A percentile compares a stretch with the other conserved stretches of the same genome.
Evolutionary conservation across 352 stramenopile genomes (phyloP).

Genomic region (Thraustochytrium aureum): DNA sequence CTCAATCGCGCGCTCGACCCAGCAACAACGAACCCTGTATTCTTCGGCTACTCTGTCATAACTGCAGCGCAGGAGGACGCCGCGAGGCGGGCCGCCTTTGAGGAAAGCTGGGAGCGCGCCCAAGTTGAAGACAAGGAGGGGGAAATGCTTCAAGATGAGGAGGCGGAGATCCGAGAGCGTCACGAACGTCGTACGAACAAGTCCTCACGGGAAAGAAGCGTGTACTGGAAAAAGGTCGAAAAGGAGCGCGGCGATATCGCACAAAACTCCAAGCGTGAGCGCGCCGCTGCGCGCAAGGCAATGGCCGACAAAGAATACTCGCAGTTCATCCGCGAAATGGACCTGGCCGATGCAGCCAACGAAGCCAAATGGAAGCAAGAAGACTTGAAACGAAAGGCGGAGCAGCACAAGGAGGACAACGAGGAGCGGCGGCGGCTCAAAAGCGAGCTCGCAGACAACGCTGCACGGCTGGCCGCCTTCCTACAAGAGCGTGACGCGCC

Average conservation of each 20-base stretch:
- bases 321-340: constrained; percentile 30
- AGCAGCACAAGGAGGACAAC: constrained; percentile 19
- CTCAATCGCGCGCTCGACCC: background rate
- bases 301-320: constrained; percentile 34
- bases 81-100: background rate
- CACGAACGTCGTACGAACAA: constrained; percentile 30
- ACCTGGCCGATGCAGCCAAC: constrained; percentile 2
- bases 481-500: constrained; percentile 4
- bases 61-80: background rate
- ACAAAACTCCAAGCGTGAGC: constrained; percentile 32
- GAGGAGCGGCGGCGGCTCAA: constrained; percentile 4
- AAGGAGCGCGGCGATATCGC: constrained; percentile 10
- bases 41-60: constrained; percentile 33
- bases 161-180: constrained; percentile 14
- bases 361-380: background rate
- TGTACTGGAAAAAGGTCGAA: background rate
- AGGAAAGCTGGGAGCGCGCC: background rate
- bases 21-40: constrained; percentile 19
- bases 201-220: background rate
- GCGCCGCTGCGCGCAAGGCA: constrained; percentile 5
- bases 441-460: constrained; percentile 7
- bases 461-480: constrained; percentile 1
- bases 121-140: constrained; percentile 30
- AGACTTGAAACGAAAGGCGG: background rate
- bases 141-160: constrained; percentile 1